Evolutionary conservation across 371 early-diverging fungal species (phyloP), one percentile per base, ranked within the genome.

Genomic region (Funneliformis caledonium): DNA sequence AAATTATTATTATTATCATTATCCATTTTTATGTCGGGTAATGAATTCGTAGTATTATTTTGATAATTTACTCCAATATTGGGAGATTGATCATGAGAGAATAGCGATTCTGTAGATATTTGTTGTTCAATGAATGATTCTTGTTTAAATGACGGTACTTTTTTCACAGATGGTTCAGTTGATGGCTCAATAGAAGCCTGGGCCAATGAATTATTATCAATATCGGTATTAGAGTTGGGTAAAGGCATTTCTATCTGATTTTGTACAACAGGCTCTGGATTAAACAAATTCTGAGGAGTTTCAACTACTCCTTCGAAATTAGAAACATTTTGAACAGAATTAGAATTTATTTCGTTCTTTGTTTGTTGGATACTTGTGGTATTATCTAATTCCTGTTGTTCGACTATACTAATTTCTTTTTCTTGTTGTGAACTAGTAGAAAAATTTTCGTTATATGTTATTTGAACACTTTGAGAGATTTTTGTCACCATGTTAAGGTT

Each of bases 181-280:
- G 42, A 37, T 77, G 62, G 37, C n/a, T 64, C 65, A 64, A 45
- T 33, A n/a, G 61, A 59, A 33, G 37, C 65, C 37, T 64, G 43
- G 65, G n/a, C 47, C 12, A 45, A 14, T 42, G n/a, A 37, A 59
- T 52, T 33, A 60, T 56, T 56, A 75, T 75, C 33, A 56, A n/a
- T 31, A 72, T 65, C 37, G 31, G 10, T 65, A 65, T 65, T 65
- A 70, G 70, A 45, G 70, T 43, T 70, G 70, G 70, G 43, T 22
- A 70, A 43, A 70, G 33, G 60, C 65, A 77, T 64, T 77, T 77
- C 65, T 62, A 45, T n/a, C 47, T 64, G 45, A 77, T 65, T 77
- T 33, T 43, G 42, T 11, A 64, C 10, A 47, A 45, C 62, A 64
- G n/a, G 22, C 16, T 65, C 77, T 33, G 42, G 37, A 16, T 26